Evolutionary conservation across 2,329 filamentous ascomycete genomes (phyloP).

Genomic region (Xylaria sp.): DNA sequence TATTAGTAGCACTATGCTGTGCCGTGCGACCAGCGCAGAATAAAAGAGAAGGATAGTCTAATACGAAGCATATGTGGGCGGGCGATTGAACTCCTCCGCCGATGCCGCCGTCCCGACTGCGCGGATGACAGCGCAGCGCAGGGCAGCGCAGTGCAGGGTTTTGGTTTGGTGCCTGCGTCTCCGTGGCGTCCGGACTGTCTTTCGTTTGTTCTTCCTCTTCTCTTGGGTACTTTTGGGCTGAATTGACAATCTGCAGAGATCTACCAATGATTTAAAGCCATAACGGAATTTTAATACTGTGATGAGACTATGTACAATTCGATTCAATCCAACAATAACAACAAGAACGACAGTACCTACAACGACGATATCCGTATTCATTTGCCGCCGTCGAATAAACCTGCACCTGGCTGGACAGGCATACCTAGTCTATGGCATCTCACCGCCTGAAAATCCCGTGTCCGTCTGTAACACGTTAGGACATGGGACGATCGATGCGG

Average conservation of each 20-base stretch:
- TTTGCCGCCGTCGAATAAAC: not conserved
- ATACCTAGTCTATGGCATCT: constrained; percentile 21
- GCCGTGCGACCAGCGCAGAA: not conserved
- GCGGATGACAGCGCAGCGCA: constrained; percentile 35
- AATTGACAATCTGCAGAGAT: not conserved
- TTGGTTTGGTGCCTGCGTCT: not conserved
- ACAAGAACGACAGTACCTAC: too few species aligned
- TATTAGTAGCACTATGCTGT: not conserved
- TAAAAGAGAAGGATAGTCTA: not conserved
- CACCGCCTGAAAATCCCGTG: constrained; percentile 18
- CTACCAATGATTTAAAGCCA: constrained; percentile 2
- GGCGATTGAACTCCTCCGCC: not conserved
- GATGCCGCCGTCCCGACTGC: constrained; percentile 28
- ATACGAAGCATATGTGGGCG: not conserved
- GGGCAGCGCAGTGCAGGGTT: not conserved
- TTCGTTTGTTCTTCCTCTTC: not conserved
- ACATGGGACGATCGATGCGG: not conserved
- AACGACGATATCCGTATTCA: not conserved
- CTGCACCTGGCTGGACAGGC: not conserved
- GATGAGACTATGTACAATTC: not conserved
- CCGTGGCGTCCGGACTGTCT: not conserved
- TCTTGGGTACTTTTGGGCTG: not conserved
- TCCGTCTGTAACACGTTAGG: constrained; percentile 7
- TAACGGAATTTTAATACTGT: not conserved
- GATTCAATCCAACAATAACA: too few species aligned